These are phyloP conservation scores for Phytophthora fragariaefolia DNA, from an alignment of 352 stramenopile genomes.

Conservation along the genomic window DNA sequence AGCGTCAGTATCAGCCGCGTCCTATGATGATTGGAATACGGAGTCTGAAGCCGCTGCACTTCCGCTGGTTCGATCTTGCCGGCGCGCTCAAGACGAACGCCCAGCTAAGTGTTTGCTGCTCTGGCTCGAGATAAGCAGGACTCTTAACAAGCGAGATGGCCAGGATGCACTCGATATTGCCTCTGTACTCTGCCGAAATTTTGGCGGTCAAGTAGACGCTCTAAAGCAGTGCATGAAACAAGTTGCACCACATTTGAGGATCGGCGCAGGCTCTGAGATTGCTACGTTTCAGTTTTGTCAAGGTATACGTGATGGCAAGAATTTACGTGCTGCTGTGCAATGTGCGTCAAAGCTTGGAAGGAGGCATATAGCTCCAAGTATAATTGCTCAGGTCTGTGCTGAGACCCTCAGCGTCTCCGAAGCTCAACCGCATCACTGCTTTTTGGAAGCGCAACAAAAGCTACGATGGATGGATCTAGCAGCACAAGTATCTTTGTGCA, in stretches of 20 bases:
- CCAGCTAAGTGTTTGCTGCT: slow-evolving; percentile 45
- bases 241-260: slow-evolving; percentile 24
- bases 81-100: slow-evolving; percentile 31
- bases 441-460: slow-evolving; percentile 47
- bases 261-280: slow-evolving; percentile 13
- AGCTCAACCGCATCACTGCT: slow-evolving; percentile 44
- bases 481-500: slow-evolving; percentile 43
- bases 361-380: slow-evolving; percentile 21
- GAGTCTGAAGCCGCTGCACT: slow-evolving; percentile 11
- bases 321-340: slow-evolving; percentile 22
- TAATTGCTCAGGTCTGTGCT: slow-evolving; percentile 46
- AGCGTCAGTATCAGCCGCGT: neutral
- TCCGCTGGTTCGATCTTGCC: slow-evolving; percentile 44
- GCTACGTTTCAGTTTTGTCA: slow-evolving; percentile 38
- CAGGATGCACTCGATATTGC: slow-evolving; percentile 11
- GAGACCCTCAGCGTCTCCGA: neutral
- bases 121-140: slow-evolving; percentile 42
- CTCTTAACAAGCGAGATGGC: slow-evolving; percentile 27
- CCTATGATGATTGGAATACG: neutral
- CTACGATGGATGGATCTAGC: slow-evolving; percentile 58
- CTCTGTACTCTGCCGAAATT: slow-evolving; percentile 23
- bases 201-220: slow-evolving; percentile 26
- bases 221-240: slow-evolving; percentile 44
- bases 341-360: slow-evolving; percentile 36
- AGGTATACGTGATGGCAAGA: slow-evolving; percentile 11